A percentile compares a stretch with the other conserved stretches of the same genome.
Evolutionary conservation across 495 filamentous ascomycete species (phyloP).

Genomic region (Neurospora tetrasperma): DNA sequence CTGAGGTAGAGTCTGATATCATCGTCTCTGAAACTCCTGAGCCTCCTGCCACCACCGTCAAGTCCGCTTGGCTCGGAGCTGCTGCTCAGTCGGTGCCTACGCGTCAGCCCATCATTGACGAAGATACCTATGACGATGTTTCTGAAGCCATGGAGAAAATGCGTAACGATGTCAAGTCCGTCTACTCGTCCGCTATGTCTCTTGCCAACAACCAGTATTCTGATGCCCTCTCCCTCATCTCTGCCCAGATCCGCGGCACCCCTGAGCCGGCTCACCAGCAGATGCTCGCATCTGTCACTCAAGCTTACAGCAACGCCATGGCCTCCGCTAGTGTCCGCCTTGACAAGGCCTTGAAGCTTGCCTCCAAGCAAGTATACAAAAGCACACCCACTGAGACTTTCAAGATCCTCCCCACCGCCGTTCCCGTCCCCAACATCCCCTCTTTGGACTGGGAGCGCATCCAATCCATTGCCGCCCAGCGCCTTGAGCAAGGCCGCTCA

Average conservation of each 20-base stretch:
- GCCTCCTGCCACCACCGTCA: conserved; percentile 14
- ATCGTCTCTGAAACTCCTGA: neutral
- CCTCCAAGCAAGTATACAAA: conserved; percentile 32
- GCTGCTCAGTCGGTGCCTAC: conserved; percentile 35
- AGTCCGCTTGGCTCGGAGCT: conserved; percentile 35
- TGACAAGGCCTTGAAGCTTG: conserved; percentile 36
- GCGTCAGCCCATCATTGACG: conserved; percentile 31
- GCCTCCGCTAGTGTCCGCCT: conserved; percentile 50
- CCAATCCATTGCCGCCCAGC: conserved; percentile 52
- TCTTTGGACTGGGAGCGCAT: conserved; percentile 29
- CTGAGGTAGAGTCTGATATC: neutral
- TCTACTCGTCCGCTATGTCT: conserved; percentile 50
- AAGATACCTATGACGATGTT: conserved; percentile 38
- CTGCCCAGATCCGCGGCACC: conserved; percentile 54
- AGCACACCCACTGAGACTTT: conserved; percentile 34
- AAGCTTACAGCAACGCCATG: conserved; percentile 56
- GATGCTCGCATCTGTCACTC: conserved; percentile 56
- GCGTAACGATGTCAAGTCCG: conserved; percentile 38
- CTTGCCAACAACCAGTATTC: conserved; percentile 54
- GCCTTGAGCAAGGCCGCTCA: conserved; percentile 51
- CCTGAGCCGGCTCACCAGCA: conserved; percentile 51
- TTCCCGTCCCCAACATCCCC: conserved; percentile 15
- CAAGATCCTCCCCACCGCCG: conserved; percentile 19
- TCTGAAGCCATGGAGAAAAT: conserved; percentile 55
- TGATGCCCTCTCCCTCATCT: conserved; percentile 54